These are phyloP conservation scores for Talaromyces amestolkiae DNA, from an alignment of 2,329 filamentous ascomycete species.

Conservation along the genomic window DNA sequence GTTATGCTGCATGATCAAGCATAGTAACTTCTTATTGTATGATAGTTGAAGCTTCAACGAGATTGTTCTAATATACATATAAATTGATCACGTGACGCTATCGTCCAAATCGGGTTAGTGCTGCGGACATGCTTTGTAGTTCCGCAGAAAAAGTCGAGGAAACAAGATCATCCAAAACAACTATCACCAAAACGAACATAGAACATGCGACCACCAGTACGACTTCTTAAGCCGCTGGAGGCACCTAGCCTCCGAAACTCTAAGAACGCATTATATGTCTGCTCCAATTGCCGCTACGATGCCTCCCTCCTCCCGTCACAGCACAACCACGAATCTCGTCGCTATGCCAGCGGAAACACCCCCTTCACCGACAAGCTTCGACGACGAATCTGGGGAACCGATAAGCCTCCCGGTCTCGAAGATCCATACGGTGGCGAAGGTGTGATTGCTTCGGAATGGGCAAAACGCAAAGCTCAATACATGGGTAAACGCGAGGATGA, in stretches of 20 bases:
- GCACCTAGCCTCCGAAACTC: constrained; percentile 29
- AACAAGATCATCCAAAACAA: constrained; percentile 14
- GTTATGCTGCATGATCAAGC: background rate
- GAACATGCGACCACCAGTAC: constrained; percentile 38
- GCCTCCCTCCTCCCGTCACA: constrained; percentile 27
- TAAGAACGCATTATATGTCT: constrained; percentile 34
- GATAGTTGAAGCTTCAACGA: background rate
- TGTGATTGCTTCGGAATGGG: constrained; percentile 31
- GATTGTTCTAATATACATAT: background rate
- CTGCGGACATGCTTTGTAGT: background rate
- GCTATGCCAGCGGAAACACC: constrained; percentile 32
- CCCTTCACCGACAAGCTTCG: constrained; percentile 48
- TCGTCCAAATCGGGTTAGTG: background rate
- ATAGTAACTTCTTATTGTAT: background rate
- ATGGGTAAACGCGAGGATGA: constrained; percentile 15
- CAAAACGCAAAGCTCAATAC: constrained; percentile 24
- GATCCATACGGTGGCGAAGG: constrained; percentile 49
- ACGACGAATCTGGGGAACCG: constrained; percentile 51
- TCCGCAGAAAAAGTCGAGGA: constrained; percentile 16
- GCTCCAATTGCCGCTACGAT: constrained; percentile 41
- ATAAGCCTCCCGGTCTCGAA: constrained; percentile 48
- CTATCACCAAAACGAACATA: constrained; percentile 16
- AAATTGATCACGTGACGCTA: background rate
- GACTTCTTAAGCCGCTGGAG: constrained; percentile 38
- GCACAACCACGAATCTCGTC: constrained; percentile 33